Evolutionary conservation across 768 basidiomycete genomes (phyloP), one percentile per base, ranked within the genome.

Genomic region (Macrocybe gigantea): DNA sequence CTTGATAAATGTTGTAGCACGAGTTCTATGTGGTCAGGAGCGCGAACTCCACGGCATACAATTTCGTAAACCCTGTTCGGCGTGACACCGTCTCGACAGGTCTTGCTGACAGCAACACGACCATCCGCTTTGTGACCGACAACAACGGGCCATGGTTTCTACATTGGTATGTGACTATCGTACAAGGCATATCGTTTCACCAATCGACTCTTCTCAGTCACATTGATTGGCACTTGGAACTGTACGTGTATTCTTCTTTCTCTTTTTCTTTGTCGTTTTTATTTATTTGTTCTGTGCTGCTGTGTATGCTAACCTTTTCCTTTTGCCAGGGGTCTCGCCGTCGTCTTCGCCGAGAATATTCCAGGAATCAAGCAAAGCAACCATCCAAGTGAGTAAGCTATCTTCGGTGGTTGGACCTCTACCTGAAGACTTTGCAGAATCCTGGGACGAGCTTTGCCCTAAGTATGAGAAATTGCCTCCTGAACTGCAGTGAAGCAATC

Each of bases 11-110:
- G 12, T n/a, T 38, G 9, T 49, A 60, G 56, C 66, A 71, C 45
- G 49, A 63, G 14, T 75, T 75, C 47, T 64, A 64, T 42, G 67
- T 74, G 14, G 61, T 73, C 33, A 61, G 65, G 48, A 67, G 60
- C 47, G 68, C 64, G 38, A 71, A 66, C 9, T 65, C 55, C 15
- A 53, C 58, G 4, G 45, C 34, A 1, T 62, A 60, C 48, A 74
- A 75, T 58, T 72, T 66, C 39, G 59, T 52, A 15, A 80, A 82
- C 58, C 83, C 83, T 2, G 51, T 74, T 64, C 62, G 72, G 33
- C 47, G 51, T 6, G 51, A 52, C 38, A 48, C 49, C 14, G 51
- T 52, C 40, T 44, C 38, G 6, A 48, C 43, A 7, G 51, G 51
- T 9, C 15, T n/a, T 0, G 8, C 31, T 4, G 35, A 37, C 14